Evolutionary conservation across 768 basidiomycete genomes (phyloP).

Genomic region (Neoboletus brunneissimus): DNA sequence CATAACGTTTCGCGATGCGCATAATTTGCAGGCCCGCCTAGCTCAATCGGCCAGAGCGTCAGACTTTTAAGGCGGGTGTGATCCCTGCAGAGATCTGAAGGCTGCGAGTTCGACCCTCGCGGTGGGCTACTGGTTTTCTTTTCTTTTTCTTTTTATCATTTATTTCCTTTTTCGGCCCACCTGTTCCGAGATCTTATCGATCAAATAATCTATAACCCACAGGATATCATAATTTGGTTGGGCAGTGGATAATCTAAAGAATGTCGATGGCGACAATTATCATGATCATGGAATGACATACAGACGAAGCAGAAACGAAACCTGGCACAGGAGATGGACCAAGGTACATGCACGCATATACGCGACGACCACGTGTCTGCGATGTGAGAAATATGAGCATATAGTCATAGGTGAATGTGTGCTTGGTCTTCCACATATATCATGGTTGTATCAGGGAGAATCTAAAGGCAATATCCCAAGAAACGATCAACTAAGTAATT

Average conservation of each 20-base stretch:
- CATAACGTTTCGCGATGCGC: accelerated
- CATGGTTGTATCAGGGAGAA: slow-evolving; percentile 21
- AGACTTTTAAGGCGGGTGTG: slow-evolving; percentile 43
- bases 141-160: neutral
- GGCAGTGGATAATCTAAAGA: slow-evolving; percentile 19
- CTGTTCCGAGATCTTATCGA: neutral
- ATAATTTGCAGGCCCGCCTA: slow-evolving; percentile 42
- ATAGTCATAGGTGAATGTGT: slow-evolving; percentile 15
- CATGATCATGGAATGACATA: slow-evolving; percentile 18
- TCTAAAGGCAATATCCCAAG: slow-evolving; percentile 30
- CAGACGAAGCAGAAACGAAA: slow-evolving; percentile 10
- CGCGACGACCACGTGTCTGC: slow-evolving; percentile 6
- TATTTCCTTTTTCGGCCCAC: neutral
- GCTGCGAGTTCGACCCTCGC: slow-evolving; percentile 86
- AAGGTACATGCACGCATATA: slow-evolving; percentile 10
- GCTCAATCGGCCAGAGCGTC: slow-evolving; percentile 64
- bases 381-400: slow-evolving; percentile 9
- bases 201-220: neutral
- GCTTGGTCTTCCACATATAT: slow-evolving; percentile 20
- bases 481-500: slow-evolving; percentile 24
- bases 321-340: slow-evolving; percentile 3
- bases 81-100: slow-evolving; percentile 54
- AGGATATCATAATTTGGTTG: slow-evolving; percentile 14
- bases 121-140: slow-evolving; percentile 55
- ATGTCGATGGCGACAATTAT: slow-evolving; percentile 15